These are phyloP conservation scores for Neonectria faginata DNA, from an alignment of 2,329 filamentous ascomycete genomes.

Conservation along the genomic window DNA sequence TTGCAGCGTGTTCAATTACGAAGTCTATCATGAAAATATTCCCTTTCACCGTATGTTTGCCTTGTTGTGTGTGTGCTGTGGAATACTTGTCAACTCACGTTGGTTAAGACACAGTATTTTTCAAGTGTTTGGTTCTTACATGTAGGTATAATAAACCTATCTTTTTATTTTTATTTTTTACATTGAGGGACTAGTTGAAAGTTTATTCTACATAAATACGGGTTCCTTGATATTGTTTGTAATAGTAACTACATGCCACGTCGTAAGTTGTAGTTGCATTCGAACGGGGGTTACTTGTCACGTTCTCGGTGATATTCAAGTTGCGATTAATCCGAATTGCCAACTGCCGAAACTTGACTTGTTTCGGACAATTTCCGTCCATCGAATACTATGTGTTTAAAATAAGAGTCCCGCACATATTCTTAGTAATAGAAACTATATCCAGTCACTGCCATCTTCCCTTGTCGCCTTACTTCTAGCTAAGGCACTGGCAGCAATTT, in stretches of 20 bases:
- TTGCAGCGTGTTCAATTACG: not conserved
- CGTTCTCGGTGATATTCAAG: not conserved
- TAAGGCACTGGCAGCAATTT: not conserved
- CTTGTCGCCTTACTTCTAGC: not conserved
- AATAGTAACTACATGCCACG: no score
- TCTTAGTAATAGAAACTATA: not conserved
- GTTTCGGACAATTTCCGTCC: not conserved
- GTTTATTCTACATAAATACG: not conserved
- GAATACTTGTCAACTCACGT: not conserved
- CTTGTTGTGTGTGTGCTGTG: not conserved
- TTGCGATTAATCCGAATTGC: not conserved
- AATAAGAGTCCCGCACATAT: not conserved
- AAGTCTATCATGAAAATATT: not conserved
- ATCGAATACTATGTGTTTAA: not conserved
- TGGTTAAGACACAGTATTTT: no score
- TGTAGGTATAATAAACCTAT: no score
- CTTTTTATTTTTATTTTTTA: no score
- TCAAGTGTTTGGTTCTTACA: no score
- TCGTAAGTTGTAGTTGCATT: no score
- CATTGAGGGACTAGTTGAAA: no score
- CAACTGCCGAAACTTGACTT: not conserved
- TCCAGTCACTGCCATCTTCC: not conserved
- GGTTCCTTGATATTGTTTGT: not conserved
- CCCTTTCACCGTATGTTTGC: not conserved
- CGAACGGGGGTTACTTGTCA: fast-evolving